Evolutionary conservation across 805 yeast genomes (phyloP).

Genomic region (Hanseniaspora opuntiae): DNA sequence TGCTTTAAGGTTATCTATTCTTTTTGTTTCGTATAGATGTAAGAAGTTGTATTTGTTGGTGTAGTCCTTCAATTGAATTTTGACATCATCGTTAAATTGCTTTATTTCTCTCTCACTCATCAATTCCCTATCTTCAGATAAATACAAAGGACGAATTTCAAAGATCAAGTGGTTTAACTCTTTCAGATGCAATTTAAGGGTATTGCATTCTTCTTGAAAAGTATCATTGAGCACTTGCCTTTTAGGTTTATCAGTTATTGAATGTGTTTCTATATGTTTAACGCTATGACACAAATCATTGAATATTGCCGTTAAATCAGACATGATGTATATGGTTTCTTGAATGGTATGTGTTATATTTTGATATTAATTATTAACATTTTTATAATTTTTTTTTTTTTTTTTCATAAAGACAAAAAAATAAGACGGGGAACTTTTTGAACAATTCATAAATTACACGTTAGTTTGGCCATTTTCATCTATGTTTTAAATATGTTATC

Average conservation of each 20-base stretch:
- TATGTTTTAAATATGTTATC: not conserved
- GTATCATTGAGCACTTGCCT: slow-evolving; percentile 18
- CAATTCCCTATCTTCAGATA: slow-evolving; percentile 16
- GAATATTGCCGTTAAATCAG: not conserved
- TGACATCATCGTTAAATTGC: slow-evolving; percentile 42
- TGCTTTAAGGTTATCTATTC: slow-evolving; percentile 22
- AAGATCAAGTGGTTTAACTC: slow-evolving; percentile 22
- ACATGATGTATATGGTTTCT: not conserved
- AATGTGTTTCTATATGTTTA: not conserved
- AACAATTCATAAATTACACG: no score
- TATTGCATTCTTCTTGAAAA: slow-evolving; percentile 22
- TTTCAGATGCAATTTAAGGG: slow-evolving; percentile 20
- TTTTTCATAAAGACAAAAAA: no score
- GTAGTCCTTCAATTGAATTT: slow-evolving; percentile 38
- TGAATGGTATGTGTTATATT: not conserved
- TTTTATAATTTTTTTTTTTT: not conserved
- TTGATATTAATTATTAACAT: not conserved
- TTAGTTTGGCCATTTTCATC: not conserved
- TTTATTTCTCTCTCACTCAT: slow-evolving; percentile 39
- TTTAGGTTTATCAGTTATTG: not conserved
- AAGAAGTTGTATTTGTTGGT: slow-evolving; percentile 37
- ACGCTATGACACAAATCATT: not conserved
- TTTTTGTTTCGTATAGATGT: slow-evolving; percentile 38
- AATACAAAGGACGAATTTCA: slow-evolving; percentile 22
- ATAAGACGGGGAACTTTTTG: no score